Percentiles rank a stretch among this genome's conserved stretches.
Evolutionary conservation across 768 basidiomycete species (phyloP).

Genomic region (Fomitopsis pulvina): DNA sequence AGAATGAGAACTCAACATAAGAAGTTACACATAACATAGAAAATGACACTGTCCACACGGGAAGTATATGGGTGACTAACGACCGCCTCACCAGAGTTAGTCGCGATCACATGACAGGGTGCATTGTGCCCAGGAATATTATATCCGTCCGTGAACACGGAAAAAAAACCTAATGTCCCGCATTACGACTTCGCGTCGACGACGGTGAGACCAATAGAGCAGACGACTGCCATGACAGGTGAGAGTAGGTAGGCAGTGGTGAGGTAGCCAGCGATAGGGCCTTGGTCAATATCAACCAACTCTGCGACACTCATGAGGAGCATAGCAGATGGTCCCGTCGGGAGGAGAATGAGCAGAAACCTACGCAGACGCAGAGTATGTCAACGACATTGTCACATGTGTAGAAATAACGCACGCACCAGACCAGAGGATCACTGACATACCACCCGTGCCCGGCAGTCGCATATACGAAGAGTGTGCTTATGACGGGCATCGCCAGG

Average conservation of each 20-base stretch:
- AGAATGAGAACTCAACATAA: no score
- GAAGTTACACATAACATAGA: no score
- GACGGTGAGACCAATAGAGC: slow-evolving; percentile 20
- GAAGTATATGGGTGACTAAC: no score
- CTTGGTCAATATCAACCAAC: slow-evolving; percentile 21
- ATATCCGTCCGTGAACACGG: no score
- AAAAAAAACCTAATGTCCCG: no score
- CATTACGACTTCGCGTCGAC: slow-evolving; percentile 8
- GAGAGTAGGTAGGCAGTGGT: slow-evolving; percentile 23
- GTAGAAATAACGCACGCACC: slow-evolving; percentile 14
- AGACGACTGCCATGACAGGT: slow-evolving; percentile 22
- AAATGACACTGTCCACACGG: no score
- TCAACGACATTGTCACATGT: background rate
- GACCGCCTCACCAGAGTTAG: no score
- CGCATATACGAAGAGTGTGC: slow-evolving; percentile 19
- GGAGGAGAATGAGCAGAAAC: slow-evolving; percentile 25
- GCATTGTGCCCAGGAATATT: no score
- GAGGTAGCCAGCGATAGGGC: slow-evolving; percentile 23
- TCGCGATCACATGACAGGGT: no score
- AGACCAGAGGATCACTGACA: slow-evolving; percentile 23
- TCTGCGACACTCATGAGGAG: slow-evolving; percentile 24
- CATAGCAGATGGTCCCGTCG: slow-evolving; percentile 25
- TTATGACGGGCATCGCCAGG: slow-evolving; percentile 21
- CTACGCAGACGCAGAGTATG: slow-evolving; percentile 4
- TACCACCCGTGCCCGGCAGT: slow-evolving; percentile 23